Base-by-base conservation (phyloP, 2,329 filamentous ascomycete species). In the Annulohypoxylon truncatum region DNA sequence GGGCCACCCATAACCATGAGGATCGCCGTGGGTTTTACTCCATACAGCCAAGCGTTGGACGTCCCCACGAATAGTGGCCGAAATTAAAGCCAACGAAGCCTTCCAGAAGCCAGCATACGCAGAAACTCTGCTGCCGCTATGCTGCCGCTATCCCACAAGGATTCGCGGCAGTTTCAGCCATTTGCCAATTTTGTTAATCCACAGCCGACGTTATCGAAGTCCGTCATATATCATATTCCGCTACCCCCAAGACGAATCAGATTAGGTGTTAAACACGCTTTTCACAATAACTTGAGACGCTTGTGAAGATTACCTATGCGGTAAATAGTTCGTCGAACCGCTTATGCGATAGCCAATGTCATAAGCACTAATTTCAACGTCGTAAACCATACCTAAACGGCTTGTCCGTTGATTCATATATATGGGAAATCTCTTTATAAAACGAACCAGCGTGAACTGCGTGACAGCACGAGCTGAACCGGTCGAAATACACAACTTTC, bases 21-120 rank as follows among this genome's bases (percentile, higher is more conserved):
- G 44, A 67, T 67, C 67, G 38, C 59, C 50, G 53, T 53, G 29
- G 42, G 22, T 55, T 51, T 58, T 38, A 62, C 52, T 60, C 26
- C 8, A 54, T 64, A 54, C 58, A 60, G 54, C 60, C 51, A 64
- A 58, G 59, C 18, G 33, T 40, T 56, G 44, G 56, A 48, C 24
- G 29, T 58, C 54, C 24, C 60, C 64, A 66, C 53, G 46, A 64
- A 60, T 67, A 38, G 55, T 52, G 52, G 35, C 56, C 56, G 60
- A 69, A 54, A 69, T 64, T 64, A 52, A 50, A 60, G 54, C 61
- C 61, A 67, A 33, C 60, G 64, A 69, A 69, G 60, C 28, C 57
- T 69, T 67, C 67, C 57, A 69, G 67, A 69, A 69, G 59, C 62
- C 44, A 64, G 24, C 24, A 50, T 52, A 13, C 26, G 31, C 4